phyloP scores from a whole-genome alignment of 163 green algal genomes.

The Scenedesmus sp. region DNA sequence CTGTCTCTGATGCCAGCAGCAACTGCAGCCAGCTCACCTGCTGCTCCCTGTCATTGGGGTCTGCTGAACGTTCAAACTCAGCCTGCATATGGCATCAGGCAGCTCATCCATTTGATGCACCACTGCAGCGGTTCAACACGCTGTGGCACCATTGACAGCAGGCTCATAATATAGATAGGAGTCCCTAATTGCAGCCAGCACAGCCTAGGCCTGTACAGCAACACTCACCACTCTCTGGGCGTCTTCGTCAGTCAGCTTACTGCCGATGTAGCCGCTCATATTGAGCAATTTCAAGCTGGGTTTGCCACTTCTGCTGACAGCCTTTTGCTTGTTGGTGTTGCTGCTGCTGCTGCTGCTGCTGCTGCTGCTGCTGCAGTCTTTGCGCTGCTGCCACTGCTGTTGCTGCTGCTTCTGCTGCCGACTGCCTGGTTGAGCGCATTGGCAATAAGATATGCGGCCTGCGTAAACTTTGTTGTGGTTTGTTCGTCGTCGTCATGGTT shows the following conservation, averaged over 20 bases:
- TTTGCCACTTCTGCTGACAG: background rate
- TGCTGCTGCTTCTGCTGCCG: background rate
- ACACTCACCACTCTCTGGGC: slow-evolving; percentile 33
- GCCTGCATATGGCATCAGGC: slow-evolving; percentile 65
- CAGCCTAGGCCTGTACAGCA: background rate
- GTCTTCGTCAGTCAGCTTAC: slow-evolving; percentile 41
- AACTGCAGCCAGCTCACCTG: slow-evolving; percentile 60
- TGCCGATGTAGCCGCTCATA: slow-evolving; percentile 34
- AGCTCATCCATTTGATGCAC: no score
- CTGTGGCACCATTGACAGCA: no score
- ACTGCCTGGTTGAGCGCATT: background rate
- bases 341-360: background rate
- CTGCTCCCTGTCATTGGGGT: slow-evolving; percentile 85
- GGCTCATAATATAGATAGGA: no score
- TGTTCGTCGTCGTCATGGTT: background rate
- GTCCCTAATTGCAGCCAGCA: no score
- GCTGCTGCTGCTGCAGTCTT: background rate
- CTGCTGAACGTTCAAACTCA: slow-evolving; percentile 87
- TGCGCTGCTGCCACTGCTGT: background rate
- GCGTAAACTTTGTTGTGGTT: background rate
- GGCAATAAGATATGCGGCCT: no score
- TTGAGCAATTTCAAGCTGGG: background rate
- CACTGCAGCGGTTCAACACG: no score
- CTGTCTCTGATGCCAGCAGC: no score
- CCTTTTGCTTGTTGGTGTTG: background rate